phyloP scores from a whole-genome alignment of 2,329 filamentous ascomycete species.

The Alternaria alternata region DNA sequence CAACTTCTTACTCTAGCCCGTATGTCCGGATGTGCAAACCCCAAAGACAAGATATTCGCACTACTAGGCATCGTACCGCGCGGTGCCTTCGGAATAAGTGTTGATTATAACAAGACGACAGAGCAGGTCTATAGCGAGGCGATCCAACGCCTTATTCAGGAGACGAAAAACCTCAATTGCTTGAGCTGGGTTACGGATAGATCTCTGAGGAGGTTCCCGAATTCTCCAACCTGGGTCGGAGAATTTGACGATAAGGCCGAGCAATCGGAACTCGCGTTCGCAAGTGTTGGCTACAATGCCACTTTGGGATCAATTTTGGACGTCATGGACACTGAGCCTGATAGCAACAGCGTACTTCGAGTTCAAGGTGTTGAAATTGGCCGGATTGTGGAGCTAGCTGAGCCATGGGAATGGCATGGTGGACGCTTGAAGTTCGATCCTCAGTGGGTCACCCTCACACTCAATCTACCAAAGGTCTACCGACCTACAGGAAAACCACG shows the following conservation, averaged over 20 bases:
- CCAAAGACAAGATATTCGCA: conserved; percentile 4
- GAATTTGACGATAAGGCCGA: conserved; percentile 4
- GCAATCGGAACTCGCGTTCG: conserved; percentile 6
- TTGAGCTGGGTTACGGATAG: conserved; percentile 3
- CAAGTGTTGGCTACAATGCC: background rate
- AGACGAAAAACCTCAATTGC: conserved; percentile 1
- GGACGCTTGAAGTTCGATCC: background rate
- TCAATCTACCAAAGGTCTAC: background rate
- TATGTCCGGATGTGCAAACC: background rate
- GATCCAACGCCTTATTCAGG: background rate
- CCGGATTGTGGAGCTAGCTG: background rate
- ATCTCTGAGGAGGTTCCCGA: background rate
- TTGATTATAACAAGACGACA: conserved; percentile 2
- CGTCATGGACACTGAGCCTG: no score
- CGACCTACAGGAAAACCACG: background rate
- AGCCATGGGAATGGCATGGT: conserved; percentile 1
- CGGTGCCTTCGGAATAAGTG: background rate
- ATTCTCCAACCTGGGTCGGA: conserved; percentile 2
- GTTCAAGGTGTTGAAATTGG: background rate
- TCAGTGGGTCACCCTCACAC: conserved; percentile 4
- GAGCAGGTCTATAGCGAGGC: conserved; percentile 1
- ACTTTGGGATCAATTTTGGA: background rate
- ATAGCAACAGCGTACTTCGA: background rate
- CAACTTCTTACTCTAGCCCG: conserved; percentile 1
- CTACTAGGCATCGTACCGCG: background rate